phyloP scores from a whole-genome alignment of 305 asterid species.

The Rubia peregrina region DNA sequence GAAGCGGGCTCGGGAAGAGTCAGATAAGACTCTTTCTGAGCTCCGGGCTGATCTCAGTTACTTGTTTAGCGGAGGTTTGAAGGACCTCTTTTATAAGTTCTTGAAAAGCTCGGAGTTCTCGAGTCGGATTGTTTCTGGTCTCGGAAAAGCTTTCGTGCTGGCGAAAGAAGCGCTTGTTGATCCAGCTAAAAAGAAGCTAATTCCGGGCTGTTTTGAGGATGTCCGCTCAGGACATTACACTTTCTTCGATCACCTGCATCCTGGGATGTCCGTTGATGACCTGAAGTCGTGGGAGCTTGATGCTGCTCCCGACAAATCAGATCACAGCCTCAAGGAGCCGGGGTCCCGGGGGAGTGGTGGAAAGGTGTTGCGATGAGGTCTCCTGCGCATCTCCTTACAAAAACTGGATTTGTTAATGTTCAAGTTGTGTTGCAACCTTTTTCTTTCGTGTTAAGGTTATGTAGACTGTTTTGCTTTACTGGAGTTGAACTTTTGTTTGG shows the following conservation, averaged over 20 bases:
- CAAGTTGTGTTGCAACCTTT: no score
- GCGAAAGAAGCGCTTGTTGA: neutral
- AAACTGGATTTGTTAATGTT: no score
- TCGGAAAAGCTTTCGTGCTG: neutral
- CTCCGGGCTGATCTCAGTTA: neutral
- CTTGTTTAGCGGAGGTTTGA: neutral
- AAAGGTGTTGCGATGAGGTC: no score
- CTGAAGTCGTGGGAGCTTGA: neutral
- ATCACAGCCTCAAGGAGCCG: no score
- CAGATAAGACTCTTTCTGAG: neutral
- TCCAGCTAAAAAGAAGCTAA: neutral
- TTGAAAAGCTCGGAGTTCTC: neutral
- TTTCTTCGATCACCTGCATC: neutral
- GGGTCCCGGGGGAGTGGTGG: no score
- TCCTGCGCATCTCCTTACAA: no score
- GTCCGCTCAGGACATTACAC: neutral
- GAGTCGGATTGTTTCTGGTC: neutral
- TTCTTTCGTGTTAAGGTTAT: neutral
- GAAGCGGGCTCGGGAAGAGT: neutral
- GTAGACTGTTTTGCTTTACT: neutral
- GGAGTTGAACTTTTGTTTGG: neutral
- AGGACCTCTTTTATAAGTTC: neutral
- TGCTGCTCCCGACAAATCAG: neutral
- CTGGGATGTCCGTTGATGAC: neutral
- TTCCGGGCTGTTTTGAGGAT: neutral